A percentile compares a stretch with the other conserved stretches of the same genome.
phyloP scores from a whole-genome alignment of 495 filamentous ascomycete species.

The Tuber melanosporum region DNA sequence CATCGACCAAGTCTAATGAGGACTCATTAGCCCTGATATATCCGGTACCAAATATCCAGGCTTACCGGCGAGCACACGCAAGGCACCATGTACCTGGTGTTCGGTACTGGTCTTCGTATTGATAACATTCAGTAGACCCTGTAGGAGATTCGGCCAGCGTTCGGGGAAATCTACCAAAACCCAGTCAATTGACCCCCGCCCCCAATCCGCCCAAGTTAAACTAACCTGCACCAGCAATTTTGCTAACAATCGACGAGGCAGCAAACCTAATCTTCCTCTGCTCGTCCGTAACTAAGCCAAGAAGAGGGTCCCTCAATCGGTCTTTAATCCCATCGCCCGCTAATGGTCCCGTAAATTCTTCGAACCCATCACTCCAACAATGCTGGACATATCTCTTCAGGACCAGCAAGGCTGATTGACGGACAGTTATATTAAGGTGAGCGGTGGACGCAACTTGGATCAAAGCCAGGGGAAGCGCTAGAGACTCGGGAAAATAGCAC shows the following conservation, averaged over 20 bases:
- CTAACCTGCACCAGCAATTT: slow-evolving; percentile 64
- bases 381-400: slow-evolving; percentile 73
- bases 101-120: slow-evolving; percentile 57
- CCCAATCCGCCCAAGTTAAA: slow-evolving; percentile 4
- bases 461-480: slow-evolving; percentile 69
- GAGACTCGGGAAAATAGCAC: slow-evolving; percentile 21
- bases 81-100: slow-evolving; percentile 72
- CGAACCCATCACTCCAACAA: slow-evolving; percentile 59
- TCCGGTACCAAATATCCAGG: slow-evolving; percentile 5
- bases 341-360: slow-evolving; percentile 59
- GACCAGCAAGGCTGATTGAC: slow-evolving; percentile 74
- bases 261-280: slow-evolving; percentile 79
- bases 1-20: slow-evolving; percentile 71
- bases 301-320: slow-evolving; percentile 59
- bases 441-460: slow-evolving; percentile 69
- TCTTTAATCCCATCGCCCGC: slow-evolving; percentile 63
- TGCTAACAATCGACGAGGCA: slow-evolving; percentile 84
- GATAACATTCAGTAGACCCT: slow-evolving; percentile 70
- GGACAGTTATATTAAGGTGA: slow-evolving; percentile 61
- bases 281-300: slow-evolving; percentile 73
- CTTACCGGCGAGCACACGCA: slow-evolving; percentile 46
- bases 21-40: slow-evolving; percentile 57
- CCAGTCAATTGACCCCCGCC: slow-evolving; percentile 12
- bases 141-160: slow-evolving; percentile 81
- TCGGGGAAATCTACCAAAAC: slow-evolving; percentile 73